These are phyloP conservation scores for Stagonosporopsis vannaccii DNA, from an alignment of 2,329 filamentous ascomycete genomes.

Conservation along the genomic window DNA sequence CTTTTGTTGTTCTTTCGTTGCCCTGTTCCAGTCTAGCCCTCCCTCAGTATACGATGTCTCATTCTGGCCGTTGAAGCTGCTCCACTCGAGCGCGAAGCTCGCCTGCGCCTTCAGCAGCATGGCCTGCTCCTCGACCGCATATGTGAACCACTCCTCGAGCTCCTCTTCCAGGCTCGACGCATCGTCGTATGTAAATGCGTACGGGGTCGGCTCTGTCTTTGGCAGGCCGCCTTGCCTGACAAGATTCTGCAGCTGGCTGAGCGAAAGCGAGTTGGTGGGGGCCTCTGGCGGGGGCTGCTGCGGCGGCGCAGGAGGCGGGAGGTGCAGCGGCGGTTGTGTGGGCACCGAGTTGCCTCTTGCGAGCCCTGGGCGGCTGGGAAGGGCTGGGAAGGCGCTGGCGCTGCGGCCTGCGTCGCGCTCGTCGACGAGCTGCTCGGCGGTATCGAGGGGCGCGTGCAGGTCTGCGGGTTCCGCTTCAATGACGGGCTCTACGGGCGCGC, in stretches of 20 bases:
- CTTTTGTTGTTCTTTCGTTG: slow-evolving; percentile 62
- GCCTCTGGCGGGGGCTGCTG: slow-evolving; percentile 37
- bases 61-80: slow-evolving; percentile 48
- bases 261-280: slow-evolving; percentile 52
- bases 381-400: slow-evolving; percentile 9
- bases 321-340: slow-evolving; percentile 52
- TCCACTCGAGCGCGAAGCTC: slow-evolving; percentile 80
- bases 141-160: slow-evolving; percentile 97
- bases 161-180: slow-evolving; percentile 76
- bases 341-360: slow-evolving; percentile 51
- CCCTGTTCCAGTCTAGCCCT: slow-evolving; percentile 70
- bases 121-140: slow-evolving; percentile 84
- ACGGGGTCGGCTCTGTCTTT: slow-evolving; percentile 58
- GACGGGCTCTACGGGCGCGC: slow-evolving; percentile 41
- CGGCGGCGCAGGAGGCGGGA: slow-evolving; percentile 53
- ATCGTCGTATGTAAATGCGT: slow-evolving; percentile 75
- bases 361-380: slow-evolving; percentile 45
- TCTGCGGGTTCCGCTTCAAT: slow-evolving; percentile 43
- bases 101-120: slow-evolving; percentile 77
- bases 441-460: slow-evolving; percentile 47
- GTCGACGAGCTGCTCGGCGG: slow-evolving; percentile 43
- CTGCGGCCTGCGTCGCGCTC: slow-evolving; percentile 13
- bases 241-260: slow-evolving; percentile 56
- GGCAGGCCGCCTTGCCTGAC: slow-evolving; percentile 52
- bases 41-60: slow-evolving; percentile 50